Conservation (phyloP, 306 rosid genomes). For the Ochetophila trinervis region DNA sequence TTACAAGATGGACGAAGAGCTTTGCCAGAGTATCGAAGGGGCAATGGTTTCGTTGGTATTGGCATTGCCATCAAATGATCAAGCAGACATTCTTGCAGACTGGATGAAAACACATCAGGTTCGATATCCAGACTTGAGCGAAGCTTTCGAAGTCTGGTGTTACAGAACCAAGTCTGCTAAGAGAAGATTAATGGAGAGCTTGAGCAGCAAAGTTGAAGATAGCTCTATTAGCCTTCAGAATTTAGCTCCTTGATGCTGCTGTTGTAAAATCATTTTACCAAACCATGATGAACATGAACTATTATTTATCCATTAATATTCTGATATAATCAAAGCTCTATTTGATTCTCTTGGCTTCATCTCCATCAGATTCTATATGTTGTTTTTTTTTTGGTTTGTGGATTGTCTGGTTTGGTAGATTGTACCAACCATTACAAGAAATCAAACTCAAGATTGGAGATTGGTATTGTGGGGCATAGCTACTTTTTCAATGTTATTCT, state of each 20-base stretch:
- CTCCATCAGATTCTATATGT: no score
- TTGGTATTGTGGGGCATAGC: no score
- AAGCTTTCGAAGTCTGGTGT: slow-evolving; percentile 96
- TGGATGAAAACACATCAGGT: slow-evolving; percentile 67
- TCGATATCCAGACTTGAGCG: slow-evolving; percentile 74
- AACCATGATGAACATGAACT: background rate
- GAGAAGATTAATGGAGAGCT: slow-evolving; percentile 72
- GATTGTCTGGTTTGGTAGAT: no score
- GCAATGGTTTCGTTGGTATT: slow-evolving; percentile 67
- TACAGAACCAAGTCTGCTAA: slow-evolving; percentile 85
- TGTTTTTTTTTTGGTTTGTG: no score
- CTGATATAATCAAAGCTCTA: no score
- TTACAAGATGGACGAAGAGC: slow-evolving; percentile 68
- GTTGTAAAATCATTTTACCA: background rate
- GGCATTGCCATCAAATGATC: slow-evolving; percentile 86
- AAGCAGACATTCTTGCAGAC: slow-evolving; percentile 83
- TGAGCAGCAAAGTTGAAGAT: slow-evolving; percentile 38
- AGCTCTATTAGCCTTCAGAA: slow-evolving; percentile 35
- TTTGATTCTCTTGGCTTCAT: no score
- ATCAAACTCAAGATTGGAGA: no score
- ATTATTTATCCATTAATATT: background rate
- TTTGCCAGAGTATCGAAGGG: slow-evolving; percentile 81
- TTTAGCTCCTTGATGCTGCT: background rate
- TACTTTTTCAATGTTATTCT: no score
- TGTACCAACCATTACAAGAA: no score